Evolutionary conservation across 2,329 filamentous ascomycete species (phyloP).

Genomic region (Didymella arachidicola): DNA sequence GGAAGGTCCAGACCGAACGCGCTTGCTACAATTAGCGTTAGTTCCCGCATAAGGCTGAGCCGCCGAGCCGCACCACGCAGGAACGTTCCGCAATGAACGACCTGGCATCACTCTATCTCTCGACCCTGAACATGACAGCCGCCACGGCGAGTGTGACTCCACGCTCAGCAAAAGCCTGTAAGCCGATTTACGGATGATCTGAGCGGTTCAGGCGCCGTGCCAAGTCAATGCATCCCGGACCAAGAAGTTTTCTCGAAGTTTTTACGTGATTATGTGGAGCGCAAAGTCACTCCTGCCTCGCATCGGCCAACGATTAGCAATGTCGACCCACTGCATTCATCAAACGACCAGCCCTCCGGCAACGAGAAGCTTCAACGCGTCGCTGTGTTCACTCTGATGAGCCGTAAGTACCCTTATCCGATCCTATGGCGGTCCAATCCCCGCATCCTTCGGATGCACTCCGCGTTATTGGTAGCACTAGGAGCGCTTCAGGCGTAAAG

Average conservation of each 20-base stretch:
- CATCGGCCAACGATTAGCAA: constrained; percentile 40
- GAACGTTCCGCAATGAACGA: constrained; percentile 17
- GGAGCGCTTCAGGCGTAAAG: constrained; percentile 15
- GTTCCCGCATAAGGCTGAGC: constrained; percentile 18
- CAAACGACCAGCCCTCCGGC: constrained; percentile 24
- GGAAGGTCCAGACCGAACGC: constrained; percentile 12
- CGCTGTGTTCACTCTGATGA: constrained; percentile 20
- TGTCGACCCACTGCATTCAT: constrained; percentile 36
- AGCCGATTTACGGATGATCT: constrained; percentile 26
- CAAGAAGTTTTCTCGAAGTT: constrained; percentile 40
- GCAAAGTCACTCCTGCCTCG: constrained; percentile 29
- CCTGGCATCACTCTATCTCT: constrained; percentile 17
- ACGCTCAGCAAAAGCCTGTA: constrained; percentile 19
- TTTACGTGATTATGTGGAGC: constrained; percentile 46
- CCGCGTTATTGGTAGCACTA: constrained; percentile 25
- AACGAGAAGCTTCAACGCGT: constrained; percentile 17
- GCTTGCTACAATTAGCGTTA: constrained; percentile 5
- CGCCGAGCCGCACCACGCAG: constrained; percentile 8
- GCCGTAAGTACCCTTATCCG: constrained; percentile 30
- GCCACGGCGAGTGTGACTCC: constrained; percentile 15
- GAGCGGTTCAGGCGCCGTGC: constrained; percentile 26
- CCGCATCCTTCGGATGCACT: constrained; percentile 36
- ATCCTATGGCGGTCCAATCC: constrained; percentile 21
- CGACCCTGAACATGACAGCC: constrained; percentile 14
- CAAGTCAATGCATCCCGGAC: constrained; percentile 31